Evolutionary conservation across 371 early-diverging fungal species (phyloP).

Genomic region (Mortierella sp.): DNA sequence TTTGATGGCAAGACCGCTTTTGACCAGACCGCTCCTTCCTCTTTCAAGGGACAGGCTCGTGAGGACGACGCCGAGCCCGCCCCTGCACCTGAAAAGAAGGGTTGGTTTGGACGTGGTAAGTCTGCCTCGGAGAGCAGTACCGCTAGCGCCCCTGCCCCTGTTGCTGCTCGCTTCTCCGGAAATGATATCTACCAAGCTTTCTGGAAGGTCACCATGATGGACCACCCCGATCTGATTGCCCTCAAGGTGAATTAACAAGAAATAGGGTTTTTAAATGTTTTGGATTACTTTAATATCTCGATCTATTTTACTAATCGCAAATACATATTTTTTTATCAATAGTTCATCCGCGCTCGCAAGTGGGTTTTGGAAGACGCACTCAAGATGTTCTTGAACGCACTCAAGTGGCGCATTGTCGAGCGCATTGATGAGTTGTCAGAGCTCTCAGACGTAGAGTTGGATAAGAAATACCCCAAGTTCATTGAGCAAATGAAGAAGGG

Average conservation of each 20-base stretch:
- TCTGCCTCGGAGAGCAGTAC: constrained; percentile 20
- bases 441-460: constrained; percentile 66
- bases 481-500: constrained; percentile 64
- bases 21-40: constrained; percentile 46
- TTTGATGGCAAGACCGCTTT: constrained; percentile 57
- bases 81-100: constrained; percentile 20
- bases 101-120: constrained; percentile 43
- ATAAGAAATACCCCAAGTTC: constrained; percentile 58
- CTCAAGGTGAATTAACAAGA: constrained; percentile 22
- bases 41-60: constrained; percentile 53
- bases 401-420: constrained; percentile 74
- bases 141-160: background rate
- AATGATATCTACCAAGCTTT: constrained; percentile 24
- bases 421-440: constrained; percentile 66
- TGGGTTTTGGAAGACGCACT: constrained; percentile 79
- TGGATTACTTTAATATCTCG: too few species aligned
- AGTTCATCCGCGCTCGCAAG: constrained; percentile 83
- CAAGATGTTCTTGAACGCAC: constrained; percentile 69
- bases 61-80: constrained; percentile 7
- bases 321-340: background rate
- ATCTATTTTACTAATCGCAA: too few species aligned
- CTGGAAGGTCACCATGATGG: constrained; percentile 61
- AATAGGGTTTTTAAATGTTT: background rate
- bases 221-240: constrained; percentile 75
- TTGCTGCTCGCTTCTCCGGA: constrained; percentile 27